Conservation (phyloP, 768 basidiomycete genomes). For the Chalciporus pseudorubinellus region DNA sequence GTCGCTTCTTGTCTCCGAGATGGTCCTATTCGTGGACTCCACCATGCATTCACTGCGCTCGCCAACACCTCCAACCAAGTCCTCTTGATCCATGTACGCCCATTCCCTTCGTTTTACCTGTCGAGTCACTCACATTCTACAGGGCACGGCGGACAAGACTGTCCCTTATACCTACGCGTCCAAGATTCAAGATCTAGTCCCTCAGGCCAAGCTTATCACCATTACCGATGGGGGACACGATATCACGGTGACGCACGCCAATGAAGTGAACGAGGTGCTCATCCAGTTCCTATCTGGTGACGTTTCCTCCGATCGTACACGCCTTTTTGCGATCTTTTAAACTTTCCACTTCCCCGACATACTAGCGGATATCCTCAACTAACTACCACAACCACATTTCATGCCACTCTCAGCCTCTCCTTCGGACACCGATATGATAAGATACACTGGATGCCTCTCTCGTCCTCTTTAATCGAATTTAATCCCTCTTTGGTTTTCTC, state of each 20-base stretch:
- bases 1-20: slow-evolving; percentile 74
- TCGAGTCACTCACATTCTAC: background rate
- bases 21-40: slow-evolving; percentile 67
- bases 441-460: background rate
- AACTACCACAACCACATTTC: background rate
- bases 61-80: slow-evolving; percentile 49
- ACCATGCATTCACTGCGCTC: slow-evolving; percentile 48
- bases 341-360: background rate
- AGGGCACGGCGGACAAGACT: slow-evolving; percentile 35
- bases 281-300: slow-evolving; percentile 24
- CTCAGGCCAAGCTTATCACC: slow-evolving; percentile 29
- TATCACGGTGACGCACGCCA: slow-evolving; percentile 31
- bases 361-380: background rate
- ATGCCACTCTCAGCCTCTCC: background rate
- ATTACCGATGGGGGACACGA: slow-evolving; percentile 31
- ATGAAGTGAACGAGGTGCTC: slow-evolving; percentile 30
- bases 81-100: slow-evolving; percentile 61
- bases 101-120: background rate
- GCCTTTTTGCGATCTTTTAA: background rate
- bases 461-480: background rate
- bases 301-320: background rate
- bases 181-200: slow-evolving; percentile 30
- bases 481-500: no score
- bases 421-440: background rate
- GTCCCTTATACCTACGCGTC: slow-evolving; percentile 33